phyloP scores from a whole-genome alignment of 176 grass and related monocot species.

The Zea mays region Zm-B73-REFERENCE-NAM-5.0 NC_050097.1:88826001-88826500 shows the following conservation, averaged over 20 bases:
- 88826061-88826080: slow-evolving; percentile 28
- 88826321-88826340: slow-evolving; percentile 39
- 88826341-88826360: slow-evolving; percentile 55
- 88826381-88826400: background rate
- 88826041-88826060: slow-evolving; percentile 45
- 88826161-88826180: slow-evolving; percentile 19
- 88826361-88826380: slow-evolving; percentile 29
- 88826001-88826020: slow-evolving; percentile 49
- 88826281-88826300: background rate
- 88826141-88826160: slow-evolving; percentile 11
- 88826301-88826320: slow-evolving; percentile 43
- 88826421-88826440: slow-evolving; percentile 33
- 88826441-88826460: slow-evolving; percentile 42
- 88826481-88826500: slow-evolving; percentile 50
- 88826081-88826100: background rate
- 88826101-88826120: slow-evolving; percentile 47
- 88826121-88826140: slow-evolving; percentile 36
- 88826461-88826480: slow-evolving; percentile 31
- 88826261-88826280: slow-evolving; percentile 36
- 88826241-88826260: slow-evolving; percentile 33
- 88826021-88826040: slow-evolving; percentile 39
- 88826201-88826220: slow-evolving; percentile 51
- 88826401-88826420: background rate
- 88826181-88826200: slow-evolving; percentile 24
- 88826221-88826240: slow-evolving; percentile 40